A percentile compares a stretch with the other conserved stretches of the same genome.
phyloP scores from a whole-genome alignment of 768 basidiomycete species.

The Leccinellum albellum region DNA sequence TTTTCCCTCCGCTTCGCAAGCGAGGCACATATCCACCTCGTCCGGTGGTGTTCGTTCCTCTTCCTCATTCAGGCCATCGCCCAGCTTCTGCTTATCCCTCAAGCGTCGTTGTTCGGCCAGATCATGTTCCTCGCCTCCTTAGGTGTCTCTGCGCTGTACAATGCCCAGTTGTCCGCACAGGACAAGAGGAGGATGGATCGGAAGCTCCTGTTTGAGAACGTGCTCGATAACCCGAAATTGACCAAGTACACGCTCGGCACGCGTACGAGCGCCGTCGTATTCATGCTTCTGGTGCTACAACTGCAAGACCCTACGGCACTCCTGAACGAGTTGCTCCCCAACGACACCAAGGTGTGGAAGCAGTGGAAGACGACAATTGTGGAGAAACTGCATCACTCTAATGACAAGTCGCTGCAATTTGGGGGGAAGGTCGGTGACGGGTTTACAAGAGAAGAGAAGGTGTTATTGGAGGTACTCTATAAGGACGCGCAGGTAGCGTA shows the following conservation, averaged over 20 bases:
- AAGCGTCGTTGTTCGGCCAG: slow-evolving; percentile 29
- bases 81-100: slow-evolving; percentile 31
- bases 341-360: slow-evolving; percentile 21
- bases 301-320: slow-evolving; percentile 3
- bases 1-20: slow-evolving; percentile 18
- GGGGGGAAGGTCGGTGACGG: not conserved
- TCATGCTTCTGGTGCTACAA: slow-evolving; percentile 11
- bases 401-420: not conserved
- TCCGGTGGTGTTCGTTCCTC: slow-evolving; percentile 22
- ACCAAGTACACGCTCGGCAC: slow-evolving; percentile 15
- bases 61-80: slow-evolving; percentile 22
- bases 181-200: slow-evolving; percentile 24
- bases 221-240: slow-evolving; percentile 11
- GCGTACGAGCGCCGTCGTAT: slow-evolving; percentile 16
- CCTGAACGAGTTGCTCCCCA: slow-evolving; percentile 16
- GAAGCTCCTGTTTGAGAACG: slow-evolving; percentile 9
- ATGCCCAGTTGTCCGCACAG: slow-evolving; percentile 24
- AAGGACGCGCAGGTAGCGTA: slow-evolving; percentile 13
- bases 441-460: slow-evolving; percentile 9
- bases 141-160: slow-evolving; percentile 27
- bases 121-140: slow-evolving; percentile 28
- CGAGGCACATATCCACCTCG: slow-evolving; percentile 4
- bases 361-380: slow-evolving; percentile 14
- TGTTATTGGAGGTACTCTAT: slow-evolving; percentile 7
- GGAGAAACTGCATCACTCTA: not conserved